Evolutionary conservation across 2,329 filamentous ascomycete species (phyloP), one percentile per base, ranked within the genome.

Genomic region (Neonectria sp.): DNA sequence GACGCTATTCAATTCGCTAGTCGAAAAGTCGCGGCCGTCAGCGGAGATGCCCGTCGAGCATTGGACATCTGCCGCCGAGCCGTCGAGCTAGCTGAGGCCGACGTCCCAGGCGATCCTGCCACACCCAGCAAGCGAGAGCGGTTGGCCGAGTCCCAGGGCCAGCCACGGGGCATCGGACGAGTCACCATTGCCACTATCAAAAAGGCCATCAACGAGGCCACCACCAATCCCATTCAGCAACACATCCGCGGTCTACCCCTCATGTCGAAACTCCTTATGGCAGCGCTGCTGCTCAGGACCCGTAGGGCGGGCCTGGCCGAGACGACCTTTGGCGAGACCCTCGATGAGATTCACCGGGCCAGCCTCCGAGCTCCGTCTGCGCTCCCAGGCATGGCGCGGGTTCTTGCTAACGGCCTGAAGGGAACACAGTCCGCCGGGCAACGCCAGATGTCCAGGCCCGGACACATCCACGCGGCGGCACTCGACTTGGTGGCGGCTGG

Each of bases 1-100:
- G 96, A 99, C 77, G 97, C 96, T 15, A 89, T 99, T 56, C 95
- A 98, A 81, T 99, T 99, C 77, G 96, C 96, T 4, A 95, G 94
- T 74, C 91, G 96, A 68, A 99, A 99, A 82, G 96, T 99, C 35
- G 96, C 96, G 6, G 95, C 96, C 45, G 97, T 99, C 51, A 97
- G 93, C 71, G 97, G 96, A 66, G 96, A 99, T 76, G 96, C 96
- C 21, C 88, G 96, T 63, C 90, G 96, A 70, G 96, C 95, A 1
- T 86, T 99, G 24, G 96, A 99, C 76, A 98, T 99, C 67, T 99
- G 97, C 79, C 90, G 96, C 33, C 90, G 96, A 70, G 96, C 96
- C 1, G 96, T 99, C 15, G 96, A 99, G 81, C 90, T 99, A 29
- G 96, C 95, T 33, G 96, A 99, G 80, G 87, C 92, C 56, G 92